Evolutionary conservation across 306 rosid species (phyloP), one percentile per base, ranked within the genome.

Genomic region (Dryas alaskensis): DNA sequence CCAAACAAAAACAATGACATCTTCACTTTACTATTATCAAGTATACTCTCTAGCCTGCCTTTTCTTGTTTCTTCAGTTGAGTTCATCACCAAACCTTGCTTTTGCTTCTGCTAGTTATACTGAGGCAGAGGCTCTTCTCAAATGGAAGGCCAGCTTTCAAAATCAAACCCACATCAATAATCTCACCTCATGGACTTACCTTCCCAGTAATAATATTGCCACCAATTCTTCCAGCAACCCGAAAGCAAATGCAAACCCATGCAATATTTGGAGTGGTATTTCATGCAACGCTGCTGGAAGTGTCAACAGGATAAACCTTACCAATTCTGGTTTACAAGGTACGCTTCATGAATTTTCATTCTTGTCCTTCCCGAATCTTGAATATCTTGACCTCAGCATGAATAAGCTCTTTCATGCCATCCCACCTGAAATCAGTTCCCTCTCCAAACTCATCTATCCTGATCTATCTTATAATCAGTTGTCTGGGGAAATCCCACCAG

Each of bases 111-210:
- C 70, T 42, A 25, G 7, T 49, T 62, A 73, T 16, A 10, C 47
- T 0, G 80, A 74, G n/a, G 86, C 47, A 74, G 72, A 78, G 5
- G 86, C 81, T 44, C 75, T 78, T 65, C 75, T 82, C 65, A 66
- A 61, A 74, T 82, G 86, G 86, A 82, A 82, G 79, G 78, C 78
- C 55, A 74, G 61, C 58, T 46, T 74, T 3, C 61, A 44, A 70
- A 70, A 67, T 10, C 37, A 22, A 14, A 63, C 72, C 3, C 14
- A n/a, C 8, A 25, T 58, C 10, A 8, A 31, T 4, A 37, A 69
- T 10, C 77, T 78, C 7, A 44, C 70, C 69, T 69, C 77, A 2
- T 74, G 86, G 82, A 58, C 27, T 25, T 8, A 40, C 37, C 17
- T 54, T 0, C 50, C 77, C 37, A 2, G 3, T 0, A 78, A 50